Conservation (phyloP, 1,284 basidiomycete species). For the Apiotrichum laibachii region DNA sequence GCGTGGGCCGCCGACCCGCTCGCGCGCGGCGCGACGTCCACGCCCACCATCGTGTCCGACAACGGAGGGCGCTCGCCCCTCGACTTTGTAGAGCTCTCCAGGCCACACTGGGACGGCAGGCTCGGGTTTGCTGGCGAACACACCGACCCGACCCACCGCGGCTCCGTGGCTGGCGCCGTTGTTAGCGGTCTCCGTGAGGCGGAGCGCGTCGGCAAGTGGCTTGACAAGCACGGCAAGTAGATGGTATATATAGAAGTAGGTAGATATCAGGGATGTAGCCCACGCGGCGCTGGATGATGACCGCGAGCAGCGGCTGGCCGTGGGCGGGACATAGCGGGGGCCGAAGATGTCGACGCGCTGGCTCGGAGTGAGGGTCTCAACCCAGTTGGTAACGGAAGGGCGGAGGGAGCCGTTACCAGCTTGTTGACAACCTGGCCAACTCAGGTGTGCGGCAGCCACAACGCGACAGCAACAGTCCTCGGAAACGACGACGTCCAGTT, state of each 20-base stretch:
- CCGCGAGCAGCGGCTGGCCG: no score
- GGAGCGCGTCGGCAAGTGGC: conserved; percentile 40
- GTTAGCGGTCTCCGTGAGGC: conserved; percentile 53
- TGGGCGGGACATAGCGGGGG: no score
- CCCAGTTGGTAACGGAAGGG: no score
- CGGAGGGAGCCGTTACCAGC: no score
- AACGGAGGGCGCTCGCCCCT: conserved; percentile 50
- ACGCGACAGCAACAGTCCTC: no score
- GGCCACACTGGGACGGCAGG: conserved; percentile 52
- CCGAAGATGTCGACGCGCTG: no score
- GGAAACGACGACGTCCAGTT: no score
- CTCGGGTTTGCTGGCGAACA: conserved; percentile 58
- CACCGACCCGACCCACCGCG: conserved; percentile 55
- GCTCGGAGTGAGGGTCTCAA: no score
- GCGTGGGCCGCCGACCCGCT: conserved; percentile 54
- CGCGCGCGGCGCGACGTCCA: conserved; percentile 55
- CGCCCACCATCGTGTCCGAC: conserved; percentile 50
- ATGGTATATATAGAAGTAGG: neutral
- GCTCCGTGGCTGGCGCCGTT: conserved; percentile 53
- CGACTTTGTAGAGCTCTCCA: conserved; percentile 53
- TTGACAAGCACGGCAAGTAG: conserved; percentile 15
- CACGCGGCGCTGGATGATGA: no score
- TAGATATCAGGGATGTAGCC: no score
- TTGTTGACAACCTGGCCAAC: no score
- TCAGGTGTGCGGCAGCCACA: no score